Percentiles rank a stretch among this genome's conserved stretches.
Evolutionary conservation across 2,329 filamentous ascomycete genomes (phyloP).

Genomic region (Fusarium annulatum): DNA sequence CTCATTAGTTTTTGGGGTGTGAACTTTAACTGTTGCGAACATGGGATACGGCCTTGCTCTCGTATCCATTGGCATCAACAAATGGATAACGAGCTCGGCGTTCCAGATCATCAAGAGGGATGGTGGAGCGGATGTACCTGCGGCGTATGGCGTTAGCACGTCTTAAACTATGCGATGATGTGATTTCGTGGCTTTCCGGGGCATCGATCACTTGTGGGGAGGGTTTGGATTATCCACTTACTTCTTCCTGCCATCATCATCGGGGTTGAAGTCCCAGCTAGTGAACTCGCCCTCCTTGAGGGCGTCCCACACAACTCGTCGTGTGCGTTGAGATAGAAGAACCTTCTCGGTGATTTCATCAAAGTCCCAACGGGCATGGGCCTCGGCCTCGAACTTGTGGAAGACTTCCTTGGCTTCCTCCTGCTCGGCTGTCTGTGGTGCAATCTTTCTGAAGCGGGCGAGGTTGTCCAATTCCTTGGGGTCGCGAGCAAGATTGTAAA

Average conservation of each 20-base stretch:
- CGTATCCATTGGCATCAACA: slow-evolving; percentile 66
- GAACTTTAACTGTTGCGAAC: slow-evolving; percentile 43
- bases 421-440: slow-evolving; percentile 56
- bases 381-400: slow-evolving; percentile 78
- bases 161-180: slow-evolving; percentile 40
- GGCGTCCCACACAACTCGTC: slow-evolving; percentile 82
- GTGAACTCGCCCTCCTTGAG: slow-evolving; percentile 80
- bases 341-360: slow-evolving; percentile 79
- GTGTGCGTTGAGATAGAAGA: slow-evolving; percentile 79
- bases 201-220: slow-evolving; percentile 13
- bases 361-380: slow-evolving; percentile 82
- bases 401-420: slow-evolving; percentile 63
- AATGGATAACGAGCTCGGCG: slow-evolving; percentile 78
- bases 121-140: slow-evolving; percentile 87
- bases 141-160: slow-evolving; percentile 41
- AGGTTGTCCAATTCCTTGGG: slow-evolving; percentile 83
- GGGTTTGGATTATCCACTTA: slow-evolving; percentile 51
- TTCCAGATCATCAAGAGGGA: slow-evolving; percentile 84
- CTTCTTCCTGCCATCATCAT: slow-evolving; percentile 75
- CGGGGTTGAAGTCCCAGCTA: slow-evolving; percentile 87
- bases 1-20: slow-evolving; percentile 9
- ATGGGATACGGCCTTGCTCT: slow-evolving; percentile 55
- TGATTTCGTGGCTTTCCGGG: slow-evolving; percentile 43
- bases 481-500: slow-evolving; percentile 82
- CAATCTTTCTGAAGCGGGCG: slow-evolving; percentile 58